These are phyloP conservation scores for Cicer bijugum DNA, from an alignment of 306 rosid species.

Conservation along the genomic window DNA sequence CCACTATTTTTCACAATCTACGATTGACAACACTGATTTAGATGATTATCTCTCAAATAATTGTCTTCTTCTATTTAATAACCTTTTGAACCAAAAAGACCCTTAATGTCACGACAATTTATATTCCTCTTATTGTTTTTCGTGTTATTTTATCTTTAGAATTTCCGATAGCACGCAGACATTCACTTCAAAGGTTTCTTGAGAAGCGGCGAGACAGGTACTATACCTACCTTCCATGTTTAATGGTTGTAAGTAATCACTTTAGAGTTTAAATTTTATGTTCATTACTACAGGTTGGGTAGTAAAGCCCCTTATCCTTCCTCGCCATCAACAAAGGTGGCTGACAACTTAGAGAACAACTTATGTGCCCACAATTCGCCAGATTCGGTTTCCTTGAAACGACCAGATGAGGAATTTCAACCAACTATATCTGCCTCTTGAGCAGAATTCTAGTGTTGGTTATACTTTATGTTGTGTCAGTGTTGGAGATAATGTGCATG, in stretches of 20 bases:
- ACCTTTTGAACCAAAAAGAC: not conserved
- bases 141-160: constrained; percentile 45
- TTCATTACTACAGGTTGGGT: constrained; percentile 54
- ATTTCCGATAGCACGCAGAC: constrained; percentile 70
- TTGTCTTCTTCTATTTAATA: not conserved
- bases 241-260: not conserved
- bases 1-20: too few species aligned
- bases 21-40: not conserved
- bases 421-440: constrained; percentile 49
- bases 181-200: constrained; percentile 71
- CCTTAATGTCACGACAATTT: not conserved
- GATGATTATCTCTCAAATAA: constrained; percentile 1
- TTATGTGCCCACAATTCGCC: constrained; percentile 43
- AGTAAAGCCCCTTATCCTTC: constrained; percentile 66
- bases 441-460: constrained; percentile 21
- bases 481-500: constrained; percentile 35
- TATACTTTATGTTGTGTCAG: not conserved
- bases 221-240: constrained; percentile 5
- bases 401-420: constrained; percentile 49
- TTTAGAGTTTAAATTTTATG: constrained; percentile 7
- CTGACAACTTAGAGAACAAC: constrained; percentile 46
- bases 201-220: constrained; percentile 76
- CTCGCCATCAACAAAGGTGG: constrained; percentile 49
- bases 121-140: not conserved
- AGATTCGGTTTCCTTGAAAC: constrained; percentile 45